Conservation (phyloP, 495 filamentous ascomycete species). For the Neurospora sp. region DNA sequence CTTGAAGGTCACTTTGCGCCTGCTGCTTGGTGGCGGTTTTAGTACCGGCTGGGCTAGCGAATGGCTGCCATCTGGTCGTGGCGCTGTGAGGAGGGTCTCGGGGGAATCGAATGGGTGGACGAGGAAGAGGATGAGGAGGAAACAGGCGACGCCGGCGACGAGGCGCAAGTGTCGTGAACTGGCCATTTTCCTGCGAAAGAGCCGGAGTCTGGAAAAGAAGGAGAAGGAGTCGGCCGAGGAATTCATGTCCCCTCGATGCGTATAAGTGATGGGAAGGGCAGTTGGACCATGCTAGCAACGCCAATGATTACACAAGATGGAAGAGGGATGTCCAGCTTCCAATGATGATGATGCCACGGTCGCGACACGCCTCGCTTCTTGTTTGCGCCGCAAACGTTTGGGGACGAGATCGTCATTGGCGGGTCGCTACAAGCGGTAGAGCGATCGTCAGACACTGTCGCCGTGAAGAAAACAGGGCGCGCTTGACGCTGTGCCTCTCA, state of each 20-base stretch:
- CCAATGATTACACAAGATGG: background rate
- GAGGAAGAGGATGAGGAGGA: conserved; percentile 6
- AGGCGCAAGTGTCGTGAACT: conserved; percentile 9
- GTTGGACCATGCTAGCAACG: background rate
- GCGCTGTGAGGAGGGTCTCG: background rate
- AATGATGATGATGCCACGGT: background rate
- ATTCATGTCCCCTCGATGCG: background rate
- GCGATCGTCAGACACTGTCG: background rate
- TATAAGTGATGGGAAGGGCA: background rate
- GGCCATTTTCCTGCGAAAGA: background rate
- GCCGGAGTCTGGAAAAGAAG: background rate
- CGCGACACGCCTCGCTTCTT: background rate
- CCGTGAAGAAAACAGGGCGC: background rate
- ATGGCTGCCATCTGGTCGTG: background rate
- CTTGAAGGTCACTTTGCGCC: conserved; percentile 8
- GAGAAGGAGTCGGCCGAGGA: background rate
- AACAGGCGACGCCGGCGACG: conserved; percentile 4
- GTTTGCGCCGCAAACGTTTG: too few relatives aligned
- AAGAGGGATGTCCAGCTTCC: background rate
- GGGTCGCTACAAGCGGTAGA: background rate
- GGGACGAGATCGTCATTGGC: background rate
- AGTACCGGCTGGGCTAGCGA: background rate
- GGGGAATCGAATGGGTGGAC: conserved; percentile 1
- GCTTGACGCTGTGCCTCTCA: background rate
- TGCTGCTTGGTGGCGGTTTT: background rate